Evolutionary conservation across 495 filamentous ascomycete species (phyloP), one percentile per base, ranked within the genome.

Genomic region (Patellaria atrata): DNA sequence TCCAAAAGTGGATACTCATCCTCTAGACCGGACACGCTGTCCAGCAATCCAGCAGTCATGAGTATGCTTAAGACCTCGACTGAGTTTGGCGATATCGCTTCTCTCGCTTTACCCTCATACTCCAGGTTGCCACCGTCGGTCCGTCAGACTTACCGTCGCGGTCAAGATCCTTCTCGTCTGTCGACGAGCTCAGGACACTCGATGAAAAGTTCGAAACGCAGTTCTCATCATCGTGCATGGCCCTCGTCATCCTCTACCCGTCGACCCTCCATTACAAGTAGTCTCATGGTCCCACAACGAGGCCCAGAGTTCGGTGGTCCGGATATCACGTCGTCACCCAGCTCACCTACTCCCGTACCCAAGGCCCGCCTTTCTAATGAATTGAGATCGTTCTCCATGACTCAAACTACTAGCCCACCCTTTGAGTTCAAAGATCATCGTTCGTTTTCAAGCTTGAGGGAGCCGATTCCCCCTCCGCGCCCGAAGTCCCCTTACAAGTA

Each of bases 61-160:
- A 68, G 70, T 50, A 79, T 82, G 75, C 65, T 82, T 26, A 78
- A 67, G 50, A 79, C 68, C 6, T 74, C 65, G 0, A 81, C 75
- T 0, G 77, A 81, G 53, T 68, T 70, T 1, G 77, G 75, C 11
- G 72, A 79, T 35, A 70, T 80, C 30, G 75, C 70, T 5, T 54
- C 68, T 29, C 72, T 79, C 38, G 65, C 67, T 26, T 69, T 69
- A 42, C 60, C 60, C 40, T n/a, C 24, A 18, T 63, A 68, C 4
- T 50, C 62, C 22, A 59, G 66, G 8, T 48, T 69, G 20, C 55
- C 54, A 2, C 41, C 37, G 10, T 35, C 49, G 20, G 47, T 50
- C 5, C 38, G 44, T 7, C 27, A 28, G 3, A 13, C 44, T 20
- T 38, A 51, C 32, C 52, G 50, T 20, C 38, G 52, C 13, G 30